phyloP scores from a whole-genome alignment of 1,284 basidiomycete genomes.

The Ceratobasidium theobromae region DNA sequence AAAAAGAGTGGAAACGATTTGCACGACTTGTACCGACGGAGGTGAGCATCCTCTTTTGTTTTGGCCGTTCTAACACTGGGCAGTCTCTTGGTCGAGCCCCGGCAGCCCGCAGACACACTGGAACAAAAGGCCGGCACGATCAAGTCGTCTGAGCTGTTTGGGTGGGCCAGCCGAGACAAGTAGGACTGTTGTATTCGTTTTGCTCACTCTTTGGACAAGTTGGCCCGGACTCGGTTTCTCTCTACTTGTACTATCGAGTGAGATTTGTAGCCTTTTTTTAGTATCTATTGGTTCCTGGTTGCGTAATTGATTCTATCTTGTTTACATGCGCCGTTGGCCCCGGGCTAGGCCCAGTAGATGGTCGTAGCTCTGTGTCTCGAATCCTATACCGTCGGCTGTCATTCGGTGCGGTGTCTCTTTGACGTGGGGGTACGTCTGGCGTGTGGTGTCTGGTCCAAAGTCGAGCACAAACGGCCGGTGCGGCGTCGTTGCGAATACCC shows the following conservation, averaged over 20 bases:
- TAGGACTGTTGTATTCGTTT: neutral
- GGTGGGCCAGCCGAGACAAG: conserved; percentile 53
- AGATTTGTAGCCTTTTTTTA: conserved; percentile 15
- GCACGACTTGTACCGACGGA: conserved; percentile 78
- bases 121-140: conserved; percentile 52
- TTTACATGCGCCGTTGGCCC: neutral
- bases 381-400: conserved; percentile 5
- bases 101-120: conserved; percentile 63
- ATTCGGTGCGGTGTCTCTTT: neutral
- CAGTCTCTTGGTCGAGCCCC: conserved; percentile 77
- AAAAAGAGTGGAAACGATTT: conserved; percentile 63
- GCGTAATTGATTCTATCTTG: neutral
- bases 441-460: conserved; percentile 63
- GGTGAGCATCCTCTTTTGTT: conserved; percentile 49
- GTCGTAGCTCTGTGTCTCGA: conserved; percentile 9
- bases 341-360: neutral
- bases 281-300: neutral
- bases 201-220: neutral
- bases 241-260: conserved; percentile 7
- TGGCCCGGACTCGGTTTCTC: neutral
- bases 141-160: conserved; percentile 73
- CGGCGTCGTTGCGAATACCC: conserved; percentile 72
- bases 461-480: conserved; percentile 72
- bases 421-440: conserved; percentile 56
- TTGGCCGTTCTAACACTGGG: conserved; percentile 20